Base-by-base conservation (phyloP, 2,329 filamentous ascomycete species). In the Ophiostoma montium region DNA sequence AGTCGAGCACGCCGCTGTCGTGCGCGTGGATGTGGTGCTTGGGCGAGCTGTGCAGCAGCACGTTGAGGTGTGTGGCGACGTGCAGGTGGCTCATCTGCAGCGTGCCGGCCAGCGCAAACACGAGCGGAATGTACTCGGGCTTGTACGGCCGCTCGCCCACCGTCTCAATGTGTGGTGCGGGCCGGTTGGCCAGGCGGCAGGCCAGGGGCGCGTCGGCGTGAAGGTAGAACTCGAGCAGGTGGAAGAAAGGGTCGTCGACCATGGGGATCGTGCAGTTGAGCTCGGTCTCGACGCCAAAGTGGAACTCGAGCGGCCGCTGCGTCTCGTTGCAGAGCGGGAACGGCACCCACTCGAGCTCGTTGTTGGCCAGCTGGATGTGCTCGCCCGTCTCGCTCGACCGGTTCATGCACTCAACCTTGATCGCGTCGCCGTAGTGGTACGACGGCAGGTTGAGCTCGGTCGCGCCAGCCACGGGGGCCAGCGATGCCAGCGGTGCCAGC, bases 181-280 rank as follows among this genome's bases (percentile, higher is more conserved):
- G 90, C 8, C 83, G 80, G 0, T 86, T 78, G 27, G 90, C 87
- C 13, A 96, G 78, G 47, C 92, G 89, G 66, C 92, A 98, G 49
- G 87, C 81, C 46, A 96, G 74, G 10, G 92, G 92, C 16, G 88
- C 89, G 67, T 98, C 92, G 69, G 84, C 88, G 73, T 96, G 92
- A 64, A 96, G 82, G 74, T 96, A 96, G 74, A 95, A 96, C 69
- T 96, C 86, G 69, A 90, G 82, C 47, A 90, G 76, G 67, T 92
- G 86, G 72, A 87, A 92, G 72, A 89, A 83, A 36, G 83, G 76
- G 62, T 90, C 86, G 59, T 76, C 74, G 58, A 90, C 73, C 66
- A 85, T 75, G 61, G 82, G 71, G 58, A 92, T 80, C 49, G 86
- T 92, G 71, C 86, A 92, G 69, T 90, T 90, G 57, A 86, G 67